Percentiles rank a stretch among this genome's conserved stretches.
Conservation (phyloP, 192 early-diverging fungal genomes). For the Linderina pennispora region DNA sequence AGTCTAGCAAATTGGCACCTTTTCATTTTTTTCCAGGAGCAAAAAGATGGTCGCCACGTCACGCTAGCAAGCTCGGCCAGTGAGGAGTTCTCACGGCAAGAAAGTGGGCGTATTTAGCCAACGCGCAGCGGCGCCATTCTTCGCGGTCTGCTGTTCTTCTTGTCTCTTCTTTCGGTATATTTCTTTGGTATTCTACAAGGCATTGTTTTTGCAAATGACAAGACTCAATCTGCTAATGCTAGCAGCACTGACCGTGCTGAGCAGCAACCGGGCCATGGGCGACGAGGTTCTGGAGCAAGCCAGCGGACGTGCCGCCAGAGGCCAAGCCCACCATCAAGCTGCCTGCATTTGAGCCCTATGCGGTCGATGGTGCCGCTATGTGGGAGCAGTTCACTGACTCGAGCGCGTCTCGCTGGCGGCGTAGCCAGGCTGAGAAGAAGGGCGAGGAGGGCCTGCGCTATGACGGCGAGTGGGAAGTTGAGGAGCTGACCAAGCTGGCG, state of each 20-base stretch:
- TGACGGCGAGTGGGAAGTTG: slow-evolving; percentile 78
- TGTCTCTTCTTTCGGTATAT: too few species aligned
- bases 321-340: slow-evolving; percentile 5
- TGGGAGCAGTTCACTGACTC: slow-evolving; percentile 40
- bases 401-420: slow-evolving; percentile 16
- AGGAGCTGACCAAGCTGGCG: slow-evolving; percentile 54
- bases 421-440: slow-evolving; percentile 28
- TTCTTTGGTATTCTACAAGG: too few species aligned
- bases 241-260: slow-evolving; percentile 15
- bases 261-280: background rate
- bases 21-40: too few species aligned
- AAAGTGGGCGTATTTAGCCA: too few species aligned
- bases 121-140: too few species aligned
- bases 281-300: background rate
- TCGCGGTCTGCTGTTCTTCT: too few species aligned
- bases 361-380: slow-evolving; percentile 18
- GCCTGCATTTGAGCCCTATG: slow-evolving; percentile 26
- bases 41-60: too few species aligned
- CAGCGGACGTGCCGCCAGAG: background rate
- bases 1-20: too few species aligned
- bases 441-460: slow-evolving; percentile 37
- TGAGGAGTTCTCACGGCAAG: too few species aligned
- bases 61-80: too few species aligned
- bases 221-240: slow-evolving; percentile 17
- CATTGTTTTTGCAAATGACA: too few species aligned